Evolutionary conservation across 2,329 filamentous ascomycete species (phyloP), one percentile per base, ranked within the genome.

Genomic region (Beauveria pseudobassiana): DNA sequence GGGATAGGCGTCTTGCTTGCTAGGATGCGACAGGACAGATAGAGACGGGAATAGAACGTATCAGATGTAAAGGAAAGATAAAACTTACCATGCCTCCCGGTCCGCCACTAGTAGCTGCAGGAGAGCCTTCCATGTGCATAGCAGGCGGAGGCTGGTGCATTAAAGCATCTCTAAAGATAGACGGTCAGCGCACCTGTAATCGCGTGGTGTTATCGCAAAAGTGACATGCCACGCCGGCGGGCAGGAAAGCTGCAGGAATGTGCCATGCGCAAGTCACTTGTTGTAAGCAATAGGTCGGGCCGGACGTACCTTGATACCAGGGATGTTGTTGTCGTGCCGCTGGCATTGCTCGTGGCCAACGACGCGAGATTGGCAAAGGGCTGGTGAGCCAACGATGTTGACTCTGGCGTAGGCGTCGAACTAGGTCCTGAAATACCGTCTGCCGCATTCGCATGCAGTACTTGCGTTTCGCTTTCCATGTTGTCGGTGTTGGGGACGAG

Each of bases 381-480:
- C 5, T 28, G 70, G 48, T 82, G 80, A 18, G 75, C 73, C 62
- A 75, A 51, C 28, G 69, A 69, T 34, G 76, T 69, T 18, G 78
- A 78, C 20, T 74, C 75, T 22, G 77, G 74, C 1, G 79, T 78
- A 3, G 81, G 80, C 3, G 78, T 77, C 38, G 81, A 81, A 66
- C 75, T 78, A 24, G 79, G 79, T 65, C 78, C 75, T 34, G 81
- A 81, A 63, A 81, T 77, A 20, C 78, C 74, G 64, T 84, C 81
- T 48, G 77, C 69, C 10, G 72, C 70, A 42, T 75, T 72, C 43
- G 74, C 69, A 46, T 76, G 70, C 50, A 78, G 69, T 53, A 74
- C 66, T 59, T 77, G 75, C 38, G 73, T 65, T 62, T 73, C 75
- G 65, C 82, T 80, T 68, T 82, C 80, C 78, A 82, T 82, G 18